Conservation (phyloP, 2,329 filamentous ascomycete genomes). For the Claviceps sp. region DNA sequence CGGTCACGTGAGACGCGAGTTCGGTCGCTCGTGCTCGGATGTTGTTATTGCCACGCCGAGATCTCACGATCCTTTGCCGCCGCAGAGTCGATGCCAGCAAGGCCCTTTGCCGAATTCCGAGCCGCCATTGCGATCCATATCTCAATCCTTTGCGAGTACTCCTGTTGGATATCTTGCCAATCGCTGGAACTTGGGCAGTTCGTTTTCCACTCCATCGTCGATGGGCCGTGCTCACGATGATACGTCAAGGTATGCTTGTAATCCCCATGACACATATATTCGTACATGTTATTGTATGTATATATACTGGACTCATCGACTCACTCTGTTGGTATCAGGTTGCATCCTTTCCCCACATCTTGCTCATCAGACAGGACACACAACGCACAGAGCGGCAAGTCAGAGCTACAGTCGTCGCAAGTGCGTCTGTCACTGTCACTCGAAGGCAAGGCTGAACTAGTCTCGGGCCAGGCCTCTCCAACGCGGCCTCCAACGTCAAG, state of each 20-base stretch:
- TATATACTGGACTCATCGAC: no score
- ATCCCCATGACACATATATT: no score
- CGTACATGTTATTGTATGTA: no score
- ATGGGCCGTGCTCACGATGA: slow-evolving; percentile 27
- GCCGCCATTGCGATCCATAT: slow-evolving; percentile 16
- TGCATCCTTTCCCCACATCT: slow-evolving; percentile 29
- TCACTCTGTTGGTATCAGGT: slow-evolving; percentile 15
- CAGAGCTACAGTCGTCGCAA: slow-evolving; percentile 35
- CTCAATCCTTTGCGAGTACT: slow-evolving; percentile 26
- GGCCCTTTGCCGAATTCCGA: slow-evolving; percentile 16
- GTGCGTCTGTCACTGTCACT: slow-evolving; percentile 72
- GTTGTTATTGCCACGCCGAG: slow-evolving; percentile 15
- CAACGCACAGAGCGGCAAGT: slow-evolving; percentile 17
- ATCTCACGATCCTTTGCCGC: slow-evolving; percentile 6
- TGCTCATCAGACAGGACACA: slow-evolving; percentile 29
- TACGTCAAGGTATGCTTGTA: slow-evolving; percentile 27
- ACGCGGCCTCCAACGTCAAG: slow-evolving; percentile 35
- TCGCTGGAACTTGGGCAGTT: slow-evolving; percentile 40
- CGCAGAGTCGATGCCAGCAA: slow-evolving; percentile 13
- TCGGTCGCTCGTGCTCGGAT: slow-evolving; percentile 8
- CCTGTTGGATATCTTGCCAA: slow-evolving; percentile 40
- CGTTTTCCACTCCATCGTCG: slow-evolving; percentile 36
- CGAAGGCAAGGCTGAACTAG: slow-evolving; percentile 81
- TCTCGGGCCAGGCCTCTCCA: slow-evolving; percentile 56
- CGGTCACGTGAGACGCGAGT: slow-evolving; percentile 3